Base-by-base conservation (phyloP, 805 yeast genomes). In the Wickerhamomyces queroliae region DNA sequence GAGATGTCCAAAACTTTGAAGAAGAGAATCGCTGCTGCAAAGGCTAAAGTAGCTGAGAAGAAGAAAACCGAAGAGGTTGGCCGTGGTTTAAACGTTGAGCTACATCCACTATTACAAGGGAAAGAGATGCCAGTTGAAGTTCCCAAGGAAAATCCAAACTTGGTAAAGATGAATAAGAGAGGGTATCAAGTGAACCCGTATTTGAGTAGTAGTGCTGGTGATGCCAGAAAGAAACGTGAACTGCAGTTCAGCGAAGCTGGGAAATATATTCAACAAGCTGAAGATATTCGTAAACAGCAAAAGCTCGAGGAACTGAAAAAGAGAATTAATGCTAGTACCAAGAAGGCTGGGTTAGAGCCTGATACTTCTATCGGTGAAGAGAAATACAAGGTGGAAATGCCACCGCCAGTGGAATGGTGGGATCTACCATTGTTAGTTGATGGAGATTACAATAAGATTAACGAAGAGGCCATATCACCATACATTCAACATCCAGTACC, bases 381-480 rank as follows among this genome's bases (percentile, higher is more conserved):
- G 16, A 55, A 63, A 8, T 83, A 70, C 51, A 58, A 63, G 38
- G 63, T 64, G 0, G 56, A 53, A 0, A 53, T 43, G 16, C 89
- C 90, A 1, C 95, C 95, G 0, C 44, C 41, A 2, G 60, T 80
- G 2, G 96, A 89, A 58, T 88, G 96, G 96, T 91, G 97, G 97
- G 96, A 91, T 61, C 56, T 61, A 39, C 76, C 76, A 2, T 74
- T 76, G 35, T 48, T 83, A 2, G 49, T 47, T 11, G 65, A 64
- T 21, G 58, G 59, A 3, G 54, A 54, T 30, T 70, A 74, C 47
- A 52, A 58, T 5, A 63, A 62, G 1, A 59, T 64, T 11, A 64
- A 66, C 36, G 62, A 62, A 27, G 66, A 59, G 38, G 70, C 67
- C 21, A 74, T 88, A 1, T 72, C 90, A 0, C 54, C 69, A n/a